phyloP scores from a whole-genome alignment of 345 rosid species.

The Lepidium didymum region DNA sequence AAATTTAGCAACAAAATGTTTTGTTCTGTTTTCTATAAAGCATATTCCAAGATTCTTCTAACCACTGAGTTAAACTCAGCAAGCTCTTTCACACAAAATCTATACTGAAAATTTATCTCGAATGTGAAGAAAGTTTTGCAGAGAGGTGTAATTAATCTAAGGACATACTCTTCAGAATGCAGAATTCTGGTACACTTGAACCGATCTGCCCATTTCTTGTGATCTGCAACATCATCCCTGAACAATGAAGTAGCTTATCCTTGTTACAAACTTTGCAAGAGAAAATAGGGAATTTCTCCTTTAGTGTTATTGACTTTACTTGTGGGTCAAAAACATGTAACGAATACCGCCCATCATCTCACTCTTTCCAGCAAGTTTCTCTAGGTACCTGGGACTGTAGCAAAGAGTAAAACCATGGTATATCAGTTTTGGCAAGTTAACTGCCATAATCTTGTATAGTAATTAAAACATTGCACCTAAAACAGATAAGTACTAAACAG shows the following conservation, averaged over 20 bases:
- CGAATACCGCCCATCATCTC: constrained; percentile 50
- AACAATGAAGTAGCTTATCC: constrained; percentile 20
- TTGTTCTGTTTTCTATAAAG: neutral
- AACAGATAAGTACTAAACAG: neutral
- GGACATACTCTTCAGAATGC: constrained; percentile 50
- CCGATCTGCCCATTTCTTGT: constrained; percentile 51
- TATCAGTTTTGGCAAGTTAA: neutral
- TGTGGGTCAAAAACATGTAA: constrained; percentile 60
- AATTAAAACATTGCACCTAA: neutral
- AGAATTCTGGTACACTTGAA: constrained; percentile 45
- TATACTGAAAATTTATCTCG: neutral
- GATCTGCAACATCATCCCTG: constrained; percentile 74
- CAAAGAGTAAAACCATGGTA: neutral
- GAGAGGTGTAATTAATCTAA: neutral
- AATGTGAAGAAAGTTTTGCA: neutral
- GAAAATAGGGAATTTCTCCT: neutral
- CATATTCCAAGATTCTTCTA: neutral
- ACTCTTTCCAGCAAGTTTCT: constrained; percentile 43
- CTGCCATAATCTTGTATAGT: neutral
- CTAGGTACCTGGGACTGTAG: constrained; percentile 51
- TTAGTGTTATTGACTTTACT: constrained; percentile 21
- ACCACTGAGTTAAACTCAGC: neutral
- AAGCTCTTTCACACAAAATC: neutral
- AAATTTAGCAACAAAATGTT: neutral
- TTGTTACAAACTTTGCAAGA: constrained; percentile 1